Conservation (phyloP, 1,284 basidiomycete genomes). For the Cryptococcus hybrid region DNA sequence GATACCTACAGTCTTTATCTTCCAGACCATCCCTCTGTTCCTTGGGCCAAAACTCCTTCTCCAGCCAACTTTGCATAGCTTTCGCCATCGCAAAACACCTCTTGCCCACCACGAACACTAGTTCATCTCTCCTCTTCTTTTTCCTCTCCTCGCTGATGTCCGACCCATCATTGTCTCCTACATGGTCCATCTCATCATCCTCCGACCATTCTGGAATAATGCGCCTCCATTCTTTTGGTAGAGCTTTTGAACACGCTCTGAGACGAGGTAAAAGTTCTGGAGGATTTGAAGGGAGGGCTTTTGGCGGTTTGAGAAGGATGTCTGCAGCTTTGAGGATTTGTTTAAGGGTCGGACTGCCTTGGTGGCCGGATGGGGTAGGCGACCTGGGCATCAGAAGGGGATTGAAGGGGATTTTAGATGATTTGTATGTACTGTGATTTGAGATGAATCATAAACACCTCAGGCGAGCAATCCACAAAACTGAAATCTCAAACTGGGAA, state of each 20-base stretch:
- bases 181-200: constrained; percentile 16
- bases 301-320: constrained; percentile 31
- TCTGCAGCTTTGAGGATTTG: constrained; percentile 23
- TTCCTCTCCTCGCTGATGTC: constrained; percentile 3
- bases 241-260: constrained; percentile 12
- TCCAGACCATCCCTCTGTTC: constrained; percentile 18
- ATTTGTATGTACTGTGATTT: too few relatives aligned
- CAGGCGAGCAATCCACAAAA: too few relatives aligned
- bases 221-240: constrained; percentile 23
- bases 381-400: neutral
- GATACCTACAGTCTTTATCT: constrained; percentile 27
- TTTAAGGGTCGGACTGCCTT: constrained; percentile 9
- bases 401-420: neutral
- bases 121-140: constrained; percentile 12
- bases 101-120: constrained; percentile 21
- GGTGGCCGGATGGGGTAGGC: neutral
- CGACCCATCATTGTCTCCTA: constrained; percentile 7
- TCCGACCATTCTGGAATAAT: constrained; percentile 14
- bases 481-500: too few relatives aligned
- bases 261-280: constrained; percentile 21
- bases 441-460: too few relatives aligned
- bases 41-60: constrained; percentile 36
- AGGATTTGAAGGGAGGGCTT: constrained; percentile 29
- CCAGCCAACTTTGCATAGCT: constrained; percentile 26
- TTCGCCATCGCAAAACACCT: constrained; percentile 29